Conservation (phyloP, 1,284 basidiomycete species). For the Lignosus rhinocerotis region DNA sequence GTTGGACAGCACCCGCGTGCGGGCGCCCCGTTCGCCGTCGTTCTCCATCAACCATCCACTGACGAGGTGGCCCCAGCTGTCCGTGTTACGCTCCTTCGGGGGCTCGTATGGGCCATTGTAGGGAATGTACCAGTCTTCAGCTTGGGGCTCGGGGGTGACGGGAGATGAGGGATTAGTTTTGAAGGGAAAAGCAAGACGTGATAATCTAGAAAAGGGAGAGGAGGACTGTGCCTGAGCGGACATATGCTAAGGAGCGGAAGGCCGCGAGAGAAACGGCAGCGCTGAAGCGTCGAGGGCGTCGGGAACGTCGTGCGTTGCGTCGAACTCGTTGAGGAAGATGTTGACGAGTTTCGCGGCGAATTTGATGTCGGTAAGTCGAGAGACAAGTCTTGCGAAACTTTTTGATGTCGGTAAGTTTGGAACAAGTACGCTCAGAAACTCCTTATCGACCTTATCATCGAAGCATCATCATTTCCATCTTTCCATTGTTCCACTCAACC, state of each 20-base stretch:
- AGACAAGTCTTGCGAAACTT: not conserved
- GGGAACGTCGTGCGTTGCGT: constrained; percentile 12
- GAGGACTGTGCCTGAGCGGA: constrained; percentile 29
- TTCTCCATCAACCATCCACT: constrained; percentile 39
- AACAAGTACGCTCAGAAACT: no score
- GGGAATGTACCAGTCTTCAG: constrained; percentile 61
- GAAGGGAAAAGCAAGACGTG: constrained; percentile 31
- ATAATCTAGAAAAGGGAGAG: constrained; percentile 38
- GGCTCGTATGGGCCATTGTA: constrained; percentile 63
- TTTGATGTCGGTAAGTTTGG: not conserved
- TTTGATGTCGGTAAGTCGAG: constrained; percentile 18
- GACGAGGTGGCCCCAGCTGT: constrained; percentile 53
- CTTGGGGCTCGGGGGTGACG: constrained; percentile 17
- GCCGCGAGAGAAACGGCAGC: not conserved
- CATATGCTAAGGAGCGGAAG: constrained; percentile 18
- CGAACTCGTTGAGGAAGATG: constrained; percentile 22
- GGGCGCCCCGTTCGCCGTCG: constrained; percentile 22
- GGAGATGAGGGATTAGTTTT: constrained; percentile 26
- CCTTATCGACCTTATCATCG: not conserved
- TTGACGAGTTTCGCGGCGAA: constrained; percentile 14
- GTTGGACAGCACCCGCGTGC: constrained; percentile 29
- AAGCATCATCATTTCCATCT: not conserved
- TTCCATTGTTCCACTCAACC: no score
- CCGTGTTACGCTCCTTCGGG: constrained; percentile 35
- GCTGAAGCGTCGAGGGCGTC: constrained; percentile 12